phyloP scores from a whole-genome alignment of 768 basidiomycete species.

The Xerocomus potaroensis region DNA sequence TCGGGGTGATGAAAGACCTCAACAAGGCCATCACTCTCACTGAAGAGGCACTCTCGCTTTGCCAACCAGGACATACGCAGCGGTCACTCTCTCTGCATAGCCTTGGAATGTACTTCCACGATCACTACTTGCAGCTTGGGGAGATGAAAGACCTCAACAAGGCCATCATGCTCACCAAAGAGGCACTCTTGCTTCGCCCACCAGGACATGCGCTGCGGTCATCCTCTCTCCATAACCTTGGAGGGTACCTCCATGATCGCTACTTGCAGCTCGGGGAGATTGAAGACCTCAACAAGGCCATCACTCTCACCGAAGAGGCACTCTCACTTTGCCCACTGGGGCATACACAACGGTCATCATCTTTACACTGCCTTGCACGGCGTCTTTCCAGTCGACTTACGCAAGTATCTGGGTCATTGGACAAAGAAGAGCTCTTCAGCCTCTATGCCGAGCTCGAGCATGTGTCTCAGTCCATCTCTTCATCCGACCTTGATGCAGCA shows the following conservation, averaged over 20 bases:
- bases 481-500: neutral
- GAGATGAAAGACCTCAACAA: neutral
- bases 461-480: neutral
- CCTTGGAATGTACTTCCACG: neutral
- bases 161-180: neutral
- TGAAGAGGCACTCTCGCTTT: neutral
- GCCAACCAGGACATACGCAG: neutral
- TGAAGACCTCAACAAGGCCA: neutral
- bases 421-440: neutral
- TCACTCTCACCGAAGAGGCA: neutral
- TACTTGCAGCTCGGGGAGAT: neutral
- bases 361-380: neutral
- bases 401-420: too few relatives aligned
- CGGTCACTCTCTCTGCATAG: neutral
- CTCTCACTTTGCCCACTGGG: neutral
- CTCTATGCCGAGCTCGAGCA: neutral
- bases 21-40: neutral
- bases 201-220: neutral
- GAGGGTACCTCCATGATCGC: neutral
- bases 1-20: neutral
- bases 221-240: neutral
- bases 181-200: neutral
- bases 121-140: neutral
- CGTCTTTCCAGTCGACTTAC: neutral
- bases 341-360: neutral